These are phyloP conservation scores for Termitomyces sp. DNA, from an alignment of 768 basidiomycete species.

Conservation along the genomic window DNA sequence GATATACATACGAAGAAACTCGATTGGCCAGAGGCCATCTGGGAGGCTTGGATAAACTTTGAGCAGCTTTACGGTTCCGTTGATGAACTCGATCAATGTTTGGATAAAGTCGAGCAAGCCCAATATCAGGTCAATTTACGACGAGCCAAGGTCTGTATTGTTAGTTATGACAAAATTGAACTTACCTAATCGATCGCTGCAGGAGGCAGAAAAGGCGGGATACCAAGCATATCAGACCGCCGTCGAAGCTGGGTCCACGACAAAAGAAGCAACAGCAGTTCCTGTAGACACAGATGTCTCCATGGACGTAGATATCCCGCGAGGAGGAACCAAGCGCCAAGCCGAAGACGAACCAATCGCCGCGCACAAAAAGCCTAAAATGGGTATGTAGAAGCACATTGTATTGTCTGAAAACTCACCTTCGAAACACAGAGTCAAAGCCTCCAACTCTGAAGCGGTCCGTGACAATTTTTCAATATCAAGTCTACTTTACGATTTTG, in stretches of 20 bases:
- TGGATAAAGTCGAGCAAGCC: conserved; percentile 62
- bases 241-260: conserved; percentile 31
- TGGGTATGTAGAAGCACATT: conserved; percentile 35
- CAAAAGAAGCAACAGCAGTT: conserved; percentile 24
- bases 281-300: conserved; percentile 17
- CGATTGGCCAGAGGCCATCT: conserved; percentile 94
- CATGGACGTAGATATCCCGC: conserved; percentile 17
- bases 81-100: conserved; percentile 52
- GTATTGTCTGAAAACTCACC: neutral
- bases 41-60: conserved; percentile 87
- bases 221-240: conserved; percentile 44
- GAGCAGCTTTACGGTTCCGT: conserved; percentile 79
- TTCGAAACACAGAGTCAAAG: conserved; percentile 32
- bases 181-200: neutral
- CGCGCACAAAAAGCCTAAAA: conserved; percentile 50
- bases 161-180: neutral
- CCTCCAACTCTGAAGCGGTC: conserved; percentile 56
- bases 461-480: neutral
- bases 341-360: conserved; percentile 49
- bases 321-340: conserved; percentile 57
- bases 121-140: conserved; percentile 54
- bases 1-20: conserved; percentile 65
- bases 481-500: neutral
- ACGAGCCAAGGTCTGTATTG: conserved; percentile 51
- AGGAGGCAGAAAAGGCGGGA: conserved; percentile 61